phyloP scores from a whole-genome alignment of 495 filamentous ascomycete genomes.

The Neohortaea acidophila region DNA sequence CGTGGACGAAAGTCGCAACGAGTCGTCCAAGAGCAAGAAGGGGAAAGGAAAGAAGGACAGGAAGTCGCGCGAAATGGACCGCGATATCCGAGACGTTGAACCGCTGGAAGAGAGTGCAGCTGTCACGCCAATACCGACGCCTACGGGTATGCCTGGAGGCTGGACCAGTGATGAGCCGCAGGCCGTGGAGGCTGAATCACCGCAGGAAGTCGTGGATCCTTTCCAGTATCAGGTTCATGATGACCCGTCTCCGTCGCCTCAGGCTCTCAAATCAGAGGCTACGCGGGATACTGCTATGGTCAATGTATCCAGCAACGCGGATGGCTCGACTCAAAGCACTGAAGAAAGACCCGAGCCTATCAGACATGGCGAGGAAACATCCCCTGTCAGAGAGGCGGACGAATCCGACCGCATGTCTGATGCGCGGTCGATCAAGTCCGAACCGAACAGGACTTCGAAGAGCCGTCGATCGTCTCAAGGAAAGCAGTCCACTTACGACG shows the following conservation, averaged over 20 bases:
- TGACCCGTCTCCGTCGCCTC: neutral
- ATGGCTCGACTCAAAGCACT: too few species aligned
- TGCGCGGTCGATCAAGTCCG: constrained; percentile 4
- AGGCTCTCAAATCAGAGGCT: too few species aligned
- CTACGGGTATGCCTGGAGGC: constrained; percentile 4
- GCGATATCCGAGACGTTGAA: constrained; percentile 10
- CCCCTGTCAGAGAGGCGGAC: too few species aligned
- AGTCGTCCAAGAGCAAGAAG: constrained; percentile 4
- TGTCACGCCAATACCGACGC: neutral
- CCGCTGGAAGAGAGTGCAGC: neutral
- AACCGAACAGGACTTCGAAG: constrained; percentile 6
- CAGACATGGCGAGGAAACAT: too few species aligned
- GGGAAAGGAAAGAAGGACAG: constrained; percentile 17
- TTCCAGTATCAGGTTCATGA: constrained; percentile 12
- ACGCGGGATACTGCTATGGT: too few species aligned
- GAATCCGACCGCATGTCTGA: too few species aligned
- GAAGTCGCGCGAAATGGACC: constrained; percentile 6
- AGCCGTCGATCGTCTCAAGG: constrained; percentile 5
- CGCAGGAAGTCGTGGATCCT: constrained; percentile 4
- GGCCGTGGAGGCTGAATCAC: neutral
- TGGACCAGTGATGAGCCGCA: neutral
- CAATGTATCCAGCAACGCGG: too few species aligned
- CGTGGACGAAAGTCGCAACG: neutral
- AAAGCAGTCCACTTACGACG: constrained; percentile 3
- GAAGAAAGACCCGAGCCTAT: too few species aligned